Conservation (phyloP, 129 eudicot genomes). For the sunflower (Helianthus annuus) region HanXRQr2.0-SUNRISE NC_035439.2:4061577-4062076, state of each 20-base stretch:
- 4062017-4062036: not conserved
- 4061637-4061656: slow-evolving; percentile 6
- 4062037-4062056: not conserved
- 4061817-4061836: slow-evolving; percentile 3
- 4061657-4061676: slow-evolving; percentile 14
- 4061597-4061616: not conserved
- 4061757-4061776: slow-evolving; percentile 91
- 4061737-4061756: slow-evolving; percentile 99
- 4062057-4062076: slow-evolving; percentile 16
- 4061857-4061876: not conserved
- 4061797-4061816: slow-evolving; percentile 42
- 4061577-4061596: slow-evolving; percentile 13
- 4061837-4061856: slow-evolving; percentile 3
- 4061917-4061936: not conserved
- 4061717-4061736: slow-evolving; percentile 91
- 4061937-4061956: slow-evolving; percentile 9
- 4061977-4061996: not conserved
- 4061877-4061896: slow-evolving; percentile 12
- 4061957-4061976: slow-evolving; percentile 7
- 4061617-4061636: not conserved
- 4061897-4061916: slow-evolving; percentile 7
- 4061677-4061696: slow-evolving; percentile 13
- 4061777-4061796: slow-evolving; percentile 81
- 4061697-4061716: slow-evolving; percentile 92
- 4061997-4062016: not conserved